These are phyloP conservation scores for Mycosphaerella sp. DNA, from an alignment of 2,329 filamentous ascomycete genomes.

Conservation along the genomic window DNA sequence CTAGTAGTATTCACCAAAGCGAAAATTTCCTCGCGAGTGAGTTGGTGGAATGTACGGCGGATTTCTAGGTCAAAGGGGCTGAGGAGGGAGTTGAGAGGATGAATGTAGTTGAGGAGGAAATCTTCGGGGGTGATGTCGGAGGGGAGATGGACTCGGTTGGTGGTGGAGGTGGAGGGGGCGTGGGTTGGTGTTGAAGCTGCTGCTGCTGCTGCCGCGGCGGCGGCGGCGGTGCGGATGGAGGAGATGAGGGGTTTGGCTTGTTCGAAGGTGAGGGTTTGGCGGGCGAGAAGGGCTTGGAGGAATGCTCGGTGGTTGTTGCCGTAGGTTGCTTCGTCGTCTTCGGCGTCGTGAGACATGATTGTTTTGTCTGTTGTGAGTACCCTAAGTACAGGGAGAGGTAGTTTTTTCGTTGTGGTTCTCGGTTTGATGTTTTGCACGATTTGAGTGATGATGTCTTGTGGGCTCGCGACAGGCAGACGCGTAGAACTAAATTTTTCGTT, in stretches of 20 bases:
- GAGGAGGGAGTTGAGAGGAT: conserved; percentile 63
- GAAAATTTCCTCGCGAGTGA: conserved; percentile 56
- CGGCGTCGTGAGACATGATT: conserved; percentile 17
- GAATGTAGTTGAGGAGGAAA: conserved; percentile 62
- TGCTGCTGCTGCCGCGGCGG: conserved; percentile 43
- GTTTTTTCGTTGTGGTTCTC: neutral
- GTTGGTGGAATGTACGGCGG: conserved; percentile 64
- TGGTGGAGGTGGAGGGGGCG: no score
- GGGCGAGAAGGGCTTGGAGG: conserved; percentile 77
- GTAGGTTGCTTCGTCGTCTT: conserved; percentile 34
- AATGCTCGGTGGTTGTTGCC: conserved; percentile 75
- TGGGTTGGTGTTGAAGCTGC: conserved; percentile 35
- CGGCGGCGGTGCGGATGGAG: conserved; percentile 56
- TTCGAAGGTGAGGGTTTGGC: conserved; percentile 67
- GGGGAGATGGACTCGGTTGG: conserved; percentile 41
- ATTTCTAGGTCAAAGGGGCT: conserved; percentile 85
- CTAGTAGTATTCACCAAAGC: conserved; percentile 83
- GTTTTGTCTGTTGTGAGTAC: no score
- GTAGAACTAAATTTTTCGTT: no score
- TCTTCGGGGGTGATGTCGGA: conserved; percentile 59
- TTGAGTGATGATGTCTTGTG: neutral
- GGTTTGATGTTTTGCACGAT: neutral
- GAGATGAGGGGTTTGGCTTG: conserved; percentile 70
- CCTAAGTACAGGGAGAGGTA: no score
- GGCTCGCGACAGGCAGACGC: no score